These are phyloP conservation scores for Pichia sp. DNA, from an alignment of 1,139 yeast species.

Conservation along the genomic window DNA sequence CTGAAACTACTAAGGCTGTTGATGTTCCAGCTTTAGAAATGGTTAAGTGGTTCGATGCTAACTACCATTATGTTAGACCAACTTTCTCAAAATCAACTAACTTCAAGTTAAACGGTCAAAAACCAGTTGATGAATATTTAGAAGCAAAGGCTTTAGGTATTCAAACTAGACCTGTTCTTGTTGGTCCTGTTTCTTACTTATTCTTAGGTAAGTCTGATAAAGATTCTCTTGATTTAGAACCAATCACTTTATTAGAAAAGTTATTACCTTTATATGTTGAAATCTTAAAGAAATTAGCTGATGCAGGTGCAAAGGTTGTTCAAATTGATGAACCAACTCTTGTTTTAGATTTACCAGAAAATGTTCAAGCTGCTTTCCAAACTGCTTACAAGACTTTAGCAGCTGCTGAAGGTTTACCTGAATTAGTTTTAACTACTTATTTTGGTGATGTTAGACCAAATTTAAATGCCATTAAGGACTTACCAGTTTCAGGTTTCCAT, in stretches of 20 bases:
- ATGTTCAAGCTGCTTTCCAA: constrained; percentile 79
- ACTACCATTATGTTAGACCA: constrained; percentile 99
- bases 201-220: constrained; percentile 97
- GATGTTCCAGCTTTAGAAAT: constrained; percentile 99
- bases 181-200: constrained; percentile 95
- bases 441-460: constrained; percentile 98
- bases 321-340: constrained; percentile 97
- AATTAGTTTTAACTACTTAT: constrained; percentile 80
- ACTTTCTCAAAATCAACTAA: constrained; percentile 92
- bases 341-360: constrained; percentile 86
- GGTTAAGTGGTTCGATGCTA: constrained; percentile 99
- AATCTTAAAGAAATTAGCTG: constrained; percentile 77
- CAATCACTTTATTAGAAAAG: constrained; percentile 82
- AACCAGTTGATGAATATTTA: constrained; percentile 95
- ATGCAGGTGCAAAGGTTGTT: constrained; percentile 91
- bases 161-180: constrained; percentile 93
- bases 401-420: constrained; percentile 59
- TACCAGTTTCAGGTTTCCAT: constrained; percentile 95
- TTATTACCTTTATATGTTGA: constrained; percentile 88
- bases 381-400: constrained; percentile 73
- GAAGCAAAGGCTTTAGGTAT: constrained; percentile 97
- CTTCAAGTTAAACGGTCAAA: constrained; percentile 91
- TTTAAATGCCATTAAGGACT: constrained; percentile 76
- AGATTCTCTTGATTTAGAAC: constrained; percentile 92
- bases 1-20: constrained; percentile 79